Evolutionary conservation across 768 basidiomycete species (phyloP).

Genomic region (Suillus decipiens): DNA sequence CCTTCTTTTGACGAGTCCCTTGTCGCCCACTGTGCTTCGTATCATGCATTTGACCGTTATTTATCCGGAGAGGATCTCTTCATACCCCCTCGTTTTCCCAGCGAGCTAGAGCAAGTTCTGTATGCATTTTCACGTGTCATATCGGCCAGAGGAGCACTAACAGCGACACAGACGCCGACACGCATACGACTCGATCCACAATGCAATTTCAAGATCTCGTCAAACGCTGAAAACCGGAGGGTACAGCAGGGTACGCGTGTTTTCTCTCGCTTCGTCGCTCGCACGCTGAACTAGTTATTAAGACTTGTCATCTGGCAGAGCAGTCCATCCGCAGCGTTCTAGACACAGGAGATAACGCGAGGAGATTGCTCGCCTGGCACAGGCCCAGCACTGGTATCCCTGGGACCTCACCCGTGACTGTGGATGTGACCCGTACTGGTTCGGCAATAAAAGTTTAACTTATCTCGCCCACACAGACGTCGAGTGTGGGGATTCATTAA

Average conservation of each 20-base stretch:
- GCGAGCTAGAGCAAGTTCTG: conserved; percentile 66
- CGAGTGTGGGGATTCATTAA: neutral
- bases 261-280: conserved; percentile 5
- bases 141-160: conserved; percentile 8
- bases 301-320: conserved; percentile 67
- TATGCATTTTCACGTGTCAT: conserved; percentile 33
- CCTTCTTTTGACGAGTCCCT: conserved; percentile 64
- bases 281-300: conserved; percentile 8
- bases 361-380: conserved; percentile 61
- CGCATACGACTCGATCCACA: conserved; percentile 72
- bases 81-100: conserved; percentile 55
- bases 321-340: conserved; percentile 63
- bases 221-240: conserved; percentile 52
- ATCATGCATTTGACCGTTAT: conserved; percentile 68
- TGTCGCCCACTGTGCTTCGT: conserved; percentile 67
- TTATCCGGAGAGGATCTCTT: conserved; percentile 65
- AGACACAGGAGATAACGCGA: conserved; percentile 59
- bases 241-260: conserved; percentile 42
- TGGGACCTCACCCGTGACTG: neutral
- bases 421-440: neutral
- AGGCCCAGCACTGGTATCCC: neutral
- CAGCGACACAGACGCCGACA: conserved; percentile 55
- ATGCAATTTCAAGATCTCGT: conserved; percentile 65
- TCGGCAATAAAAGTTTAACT: neutral
- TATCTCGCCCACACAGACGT: neutral